Evolutionary conservation across 1,139 yeast species (phyloP), one percentile per base, ranked within the genome.

Genomic region (Saccharomycopsis crataegensis): DNA sequence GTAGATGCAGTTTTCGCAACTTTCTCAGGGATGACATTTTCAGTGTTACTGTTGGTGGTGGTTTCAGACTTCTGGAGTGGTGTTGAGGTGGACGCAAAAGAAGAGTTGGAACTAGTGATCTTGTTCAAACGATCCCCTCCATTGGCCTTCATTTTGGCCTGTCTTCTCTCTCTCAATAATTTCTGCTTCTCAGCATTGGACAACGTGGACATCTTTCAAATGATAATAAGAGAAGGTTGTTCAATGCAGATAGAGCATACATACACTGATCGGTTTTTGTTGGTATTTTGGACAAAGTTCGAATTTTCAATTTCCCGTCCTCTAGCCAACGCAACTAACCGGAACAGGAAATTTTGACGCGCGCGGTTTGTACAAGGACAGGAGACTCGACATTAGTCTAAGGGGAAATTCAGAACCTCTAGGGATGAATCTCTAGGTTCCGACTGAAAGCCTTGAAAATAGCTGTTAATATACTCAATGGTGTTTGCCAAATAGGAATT

Each of bases 51-150:
- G 40, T 11, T 11, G n/a, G 11, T 36, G 11, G 40, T 11, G 3
- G n/a, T n/a, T 36, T 36, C 32, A 12, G 22, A 33, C 2, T 22
- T 8, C 33, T 17, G 34, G 44, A 28, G 12, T n/a, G 36, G 44
- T 22, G 7, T 31, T 28, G 50, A 41, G 32, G 45, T 38, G 6
- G 46, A 36, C 3, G 42, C 43, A 33, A 57, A 57, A 11, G 58
- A 52, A 6, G 58, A 55, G 22, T 54, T 57, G 2, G 57, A 52
- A 43, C 51, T 52, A 8, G 59, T 55, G 37, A 57, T 57, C 40
- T 55, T 52, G 28, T 52, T 50, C 48, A 57, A 48, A 12, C 59
- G 41, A n/a, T 51, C 51, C 4, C 34, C 17, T 3, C 54, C 57
- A n/a, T 37, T 11, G 11, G 31, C 17, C 46, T 57, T 57, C 36